phyloP scores from a whole-genome alignment of 331 rosid species.

The Rosa hybrid region DNA sequence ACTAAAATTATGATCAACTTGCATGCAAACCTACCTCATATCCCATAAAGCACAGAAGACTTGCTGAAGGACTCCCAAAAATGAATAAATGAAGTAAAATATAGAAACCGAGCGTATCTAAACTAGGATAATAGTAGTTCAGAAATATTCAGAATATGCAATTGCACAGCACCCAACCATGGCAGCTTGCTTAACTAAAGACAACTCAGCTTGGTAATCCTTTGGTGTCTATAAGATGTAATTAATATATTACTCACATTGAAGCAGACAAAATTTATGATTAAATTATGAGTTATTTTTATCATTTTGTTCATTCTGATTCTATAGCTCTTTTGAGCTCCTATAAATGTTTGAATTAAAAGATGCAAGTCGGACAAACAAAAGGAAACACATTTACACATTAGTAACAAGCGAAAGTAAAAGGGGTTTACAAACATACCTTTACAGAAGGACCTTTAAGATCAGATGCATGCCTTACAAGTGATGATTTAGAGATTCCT shows the following conservation, averaged over 20 bases:
- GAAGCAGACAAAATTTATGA: neutral
- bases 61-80: neutral
- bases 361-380: neutral
- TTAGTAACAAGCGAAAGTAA: constrained; percentile 2
- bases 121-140: neutral
- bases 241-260: neutral
- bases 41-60: neutral
- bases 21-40: neutral
- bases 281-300: neutral
- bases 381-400: neutral
- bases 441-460: constrained; percentile 85
- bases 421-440: constrained; percentile 53
- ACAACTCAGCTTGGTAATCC: constrained; percentile 5
- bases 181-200: neutral
- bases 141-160: neutral
- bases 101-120: constrained; percentile 2
- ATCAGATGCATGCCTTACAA: constrained; percentile 84
- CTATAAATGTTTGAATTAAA: neutral
- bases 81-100: neutral
- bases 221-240: neutral
- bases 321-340: constrained; percentile 3
- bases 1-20: neutral
- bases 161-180: constrained; percentile 10
- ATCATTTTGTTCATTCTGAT: neutral
- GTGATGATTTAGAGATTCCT: constrained; percentile 89